These are phyloP conservation scores for Anthostomella pinea DNA, from an alignment of 2,329 filamentous ascomycete genomes.

Conservation along the genomic window DNA sequence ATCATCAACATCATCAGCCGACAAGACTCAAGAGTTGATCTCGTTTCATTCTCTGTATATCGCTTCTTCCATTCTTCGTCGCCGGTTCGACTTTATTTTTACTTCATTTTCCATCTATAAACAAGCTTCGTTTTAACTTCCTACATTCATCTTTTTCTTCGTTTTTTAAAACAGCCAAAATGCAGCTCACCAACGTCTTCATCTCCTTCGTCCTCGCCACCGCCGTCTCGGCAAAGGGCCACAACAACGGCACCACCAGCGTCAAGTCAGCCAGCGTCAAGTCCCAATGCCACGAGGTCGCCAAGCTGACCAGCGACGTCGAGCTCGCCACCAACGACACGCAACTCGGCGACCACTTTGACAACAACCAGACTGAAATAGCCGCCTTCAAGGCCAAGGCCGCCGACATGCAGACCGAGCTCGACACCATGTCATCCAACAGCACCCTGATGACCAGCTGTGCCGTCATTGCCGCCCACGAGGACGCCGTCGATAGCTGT, in stretches of 20 bases:
- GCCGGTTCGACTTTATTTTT: slow-evolving; percentile 10
- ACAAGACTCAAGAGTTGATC: no score
- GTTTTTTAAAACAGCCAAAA: slow-evolving; percentile 4
- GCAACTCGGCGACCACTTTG: slow-evolving; percentile 29
- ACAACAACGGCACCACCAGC: slow-evolving; percentile 25
- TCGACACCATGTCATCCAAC: slow-evolving; percentile 34
- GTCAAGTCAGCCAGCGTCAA: slow-evolving; percentile 18
- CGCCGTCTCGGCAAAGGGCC: slow-evolving; percentile 26
- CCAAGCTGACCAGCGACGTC: slow-evolving; percentile 28
- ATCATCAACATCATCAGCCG: no score
- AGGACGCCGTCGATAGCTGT: no score
- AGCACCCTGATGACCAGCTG: slow-evolving; percentile 35
- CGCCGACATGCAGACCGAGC: slow-evolving; percentile 26
- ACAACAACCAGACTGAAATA: slow-evolving; percentile 37
- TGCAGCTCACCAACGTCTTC: slow-evolving; percentile 17
- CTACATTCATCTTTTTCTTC: background rate
- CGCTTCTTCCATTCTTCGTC: slow-evolving; percentile 6
- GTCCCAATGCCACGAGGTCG: slow-evolving; percentile 34
- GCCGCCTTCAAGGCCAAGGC: slow-evolving; percentile 36
- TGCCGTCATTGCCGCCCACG: no score
- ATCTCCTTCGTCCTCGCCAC: slow-evolving; percentile 12
- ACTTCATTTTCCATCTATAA: background rate
- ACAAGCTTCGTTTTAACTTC: background rate
- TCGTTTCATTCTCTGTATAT: slow-evolving; percentile 4
- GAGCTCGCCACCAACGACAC: slow-evolving; percentile 36